These are phyloP conservation scores for Penicillium sp. DNA, from an alignment of 2,329 filamentous ascomycete species.

Conservation along the genomic window DNA sequence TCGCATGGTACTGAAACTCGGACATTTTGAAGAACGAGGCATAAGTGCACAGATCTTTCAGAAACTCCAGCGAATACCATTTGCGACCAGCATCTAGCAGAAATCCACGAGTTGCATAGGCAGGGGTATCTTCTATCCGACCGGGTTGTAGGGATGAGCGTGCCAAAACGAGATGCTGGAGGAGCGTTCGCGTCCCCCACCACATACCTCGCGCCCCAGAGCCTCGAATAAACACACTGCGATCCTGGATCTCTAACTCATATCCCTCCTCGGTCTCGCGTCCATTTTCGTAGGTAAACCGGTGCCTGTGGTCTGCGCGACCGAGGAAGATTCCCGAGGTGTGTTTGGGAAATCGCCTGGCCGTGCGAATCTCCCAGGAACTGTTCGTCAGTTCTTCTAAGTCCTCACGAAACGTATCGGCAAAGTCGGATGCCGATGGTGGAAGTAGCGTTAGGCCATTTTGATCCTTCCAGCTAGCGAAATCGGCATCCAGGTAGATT, in stretches of 20 bases:
- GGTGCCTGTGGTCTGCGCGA: slow-evolving; percentile 12
- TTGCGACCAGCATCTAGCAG: slow-evolving; percentile 56
- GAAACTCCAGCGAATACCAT: slow-evolving; percentile 55
- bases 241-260: slow-evolving; percentile 39
- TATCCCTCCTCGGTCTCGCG: slow-evolving; percentile 52
- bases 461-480: slow-evolving; percentile 43
- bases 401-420: slow-evolving; percentile 47
- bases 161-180: slow-evolving; percentile 51
- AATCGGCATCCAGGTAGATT: slow-evolving; percentile 42
- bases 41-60: slow-evolving; percentile 59
- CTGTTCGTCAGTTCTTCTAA: slow-evolving; percentile 42
- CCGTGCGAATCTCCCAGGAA: slow-evolving; percentile 43
- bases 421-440: slow-evolving; percentile 51
- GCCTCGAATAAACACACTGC: slow-evolving; percentile 48
- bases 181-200: slow-evolving; percentile 57
- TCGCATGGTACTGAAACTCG: slow-evolving; percentile 58
- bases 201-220: slow-evolving; percentile 56
- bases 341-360: slow-evolving; percentile 34
- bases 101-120: slow-evolving; percentile 51
- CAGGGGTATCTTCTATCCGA: slow-evolving; percentile 49
- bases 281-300: slow-evolving; percentile 50
- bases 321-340: slow-evolving; percentile 47
- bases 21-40: slow-evolving; percentile 63
- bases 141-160: slow-evolving; percentile 44
- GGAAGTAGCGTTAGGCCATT: slow-evolving; percentile 53